Evolutionary conservation across 2,329 filamentous ascomycete genomes (phyloP).

Genomic region (Penicillium capsulatum): DNA sequence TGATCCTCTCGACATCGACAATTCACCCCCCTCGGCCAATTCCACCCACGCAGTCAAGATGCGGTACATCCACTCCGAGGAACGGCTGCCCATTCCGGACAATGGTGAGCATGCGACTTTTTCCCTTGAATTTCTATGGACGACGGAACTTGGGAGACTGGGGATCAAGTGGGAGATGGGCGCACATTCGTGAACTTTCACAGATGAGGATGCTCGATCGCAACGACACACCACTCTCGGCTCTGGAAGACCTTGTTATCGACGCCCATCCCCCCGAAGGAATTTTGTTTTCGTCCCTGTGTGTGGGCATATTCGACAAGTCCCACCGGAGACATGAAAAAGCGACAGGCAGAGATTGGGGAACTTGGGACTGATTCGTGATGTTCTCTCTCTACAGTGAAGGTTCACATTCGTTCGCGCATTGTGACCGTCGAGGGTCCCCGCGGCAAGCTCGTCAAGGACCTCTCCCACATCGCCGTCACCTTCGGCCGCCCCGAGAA

Average conservation of each 20-base stretch:
- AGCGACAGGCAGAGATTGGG: background rate
- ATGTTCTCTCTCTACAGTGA: constrained; percentile 61
- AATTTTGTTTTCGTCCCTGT: background rate
- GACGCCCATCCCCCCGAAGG: background rate
- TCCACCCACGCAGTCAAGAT: constrained; percentile 65
- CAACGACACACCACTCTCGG: background rate
- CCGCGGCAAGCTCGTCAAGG: constrained; percentile 94
- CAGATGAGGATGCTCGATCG: background rate
- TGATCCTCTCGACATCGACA: constrained; percentile 41
- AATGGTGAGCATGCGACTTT: constrained; percentile 68
- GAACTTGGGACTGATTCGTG: constrained; percentile 24
- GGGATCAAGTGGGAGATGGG: background rate
- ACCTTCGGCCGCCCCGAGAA: constrained; percentile 86
- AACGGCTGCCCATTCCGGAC: constrained; percentile 92
- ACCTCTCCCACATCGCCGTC: constrained; percentile 93
- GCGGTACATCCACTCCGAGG: constrained; percentile 99
- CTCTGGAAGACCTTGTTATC: background rate
- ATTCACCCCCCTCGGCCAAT: constrained; percentile 40
- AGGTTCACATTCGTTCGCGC: constrained; percentile 95
- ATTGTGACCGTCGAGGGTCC: constrained; percentile 96
- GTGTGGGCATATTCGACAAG: background rate
- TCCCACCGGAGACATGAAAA: background rate
- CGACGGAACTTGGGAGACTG: background rate
- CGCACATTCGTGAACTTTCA: background rate
- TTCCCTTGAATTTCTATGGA: constrained; percentile 26